These are phyloP conservation scores for Dactylellina haptotyla DNA, from an alignment of 2,329 filamentous ascomycete genomes.

Conservation along the genomic window DNA sequence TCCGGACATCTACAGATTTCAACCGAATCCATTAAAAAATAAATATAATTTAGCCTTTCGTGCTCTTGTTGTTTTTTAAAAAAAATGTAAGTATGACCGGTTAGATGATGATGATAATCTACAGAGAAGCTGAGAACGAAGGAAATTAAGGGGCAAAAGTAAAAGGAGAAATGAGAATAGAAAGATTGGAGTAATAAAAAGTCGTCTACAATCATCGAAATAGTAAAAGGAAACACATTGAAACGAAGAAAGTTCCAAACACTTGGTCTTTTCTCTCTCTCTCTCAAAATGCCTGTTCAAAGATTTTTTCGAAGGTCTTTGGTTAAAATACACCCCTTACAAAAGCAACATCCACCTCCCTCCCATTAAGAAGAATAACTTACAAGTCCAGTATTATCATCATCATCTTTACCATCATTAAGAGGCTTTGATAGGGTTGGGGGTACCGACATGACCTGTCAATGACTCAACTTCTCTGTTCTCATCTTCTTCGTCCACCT, in stretches of 20 bases:
- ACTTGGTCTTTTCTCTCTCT: neutral
- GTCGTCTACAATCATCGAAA: slow-evolving; percentile 27
- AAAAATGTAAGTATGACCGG: slow-evolving; percentile 13
- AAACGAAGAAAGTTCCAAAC: neutral
- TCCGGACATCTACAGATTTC: slow-evolving; percentile 52
- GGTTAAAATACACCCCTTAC: slow-evolving; percentile 23
- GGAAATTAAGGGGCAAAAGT: neutral
- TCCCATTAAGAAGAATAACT: slow-evolving; percentile 39
- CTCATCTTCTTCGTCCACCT: slow-evolving; percentile 51
- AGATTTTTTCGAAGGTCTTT: slow-evolving; percentile 18
- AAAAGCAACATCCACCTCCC: neutral
- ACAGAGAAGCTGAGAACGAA: slow-evolving; percentile 24
- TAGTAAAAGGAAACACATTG: neutral
- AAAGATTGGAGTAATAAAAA: neutral
- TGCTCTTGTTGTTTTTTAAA: slow-evolving; percentile 25
- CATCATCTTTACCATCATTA: slow-evolving; percentile 51
- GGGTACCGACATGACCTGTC: slow-evolving; percentile 54
- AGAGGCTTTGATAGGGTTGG: slow-evolving; percentile 43
- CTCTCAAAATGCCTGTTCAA: slow-evolving; percentile 35
- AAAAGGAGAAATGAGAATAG: neutral
- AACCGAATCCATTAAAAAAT: slow-evolving; percentile 32
- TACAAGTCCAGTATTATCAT: slow-evolving; percentile 39
- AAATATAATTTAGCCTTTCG: slow-evolving; percentile 48
- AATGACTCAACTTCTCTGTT: slow-evolving; percentile 54
- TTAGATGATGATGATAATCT: slow-evolving; percentile 53